Percentiles rank a stretch among this genome's conserved stretches.
These are phyloP conservation scores for Clarireedia paspali DNA, from an alignment of 2,329 filamentous ascomycete genomes.

Conservation along the genomic window DNA sequence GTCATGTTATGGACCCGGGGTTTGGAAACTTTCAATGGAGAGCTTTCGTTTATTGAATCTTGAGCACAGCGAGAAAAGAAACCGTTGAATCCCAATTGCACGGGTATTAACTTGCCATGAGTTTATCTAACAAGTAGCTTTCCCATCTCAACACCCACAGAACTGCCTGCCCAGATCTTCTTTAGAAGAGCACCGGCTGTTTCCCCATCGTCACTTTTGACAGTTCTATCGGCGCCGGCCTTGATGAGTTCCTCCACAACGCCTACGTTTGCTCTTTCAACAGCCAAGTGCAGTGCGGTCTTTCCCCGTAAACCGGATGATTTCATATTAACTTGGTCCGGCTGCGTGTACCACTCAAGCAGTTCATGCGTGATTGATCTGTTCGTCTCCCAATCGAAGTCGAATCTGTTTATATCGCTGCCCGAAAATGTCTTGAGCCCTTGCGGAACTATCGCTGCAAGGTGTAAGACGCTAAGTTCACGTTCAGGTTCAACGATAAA, in stretches of 20 bases:
- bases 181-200: background rate
- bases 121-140: background rate
- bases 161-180: background rate
- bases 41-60: too few species aligned
- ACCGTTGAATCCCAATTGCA: too few species aligned
- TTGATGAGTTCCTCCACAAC: background rate
- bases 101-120: background rate
- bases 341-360: background rate
- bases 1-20: too few species aligned
- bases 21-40: too few species aligned
- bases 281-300: slow-evolving; percentile 5
- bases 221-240: background rate
- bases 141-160: background rate
- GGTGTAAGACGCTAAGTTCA: background rate
- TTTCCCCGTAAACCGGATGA: background rate
- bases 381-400: background rate
- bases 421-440: background rate
- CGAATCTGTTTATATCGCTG: background rate
- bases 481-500: background rate
- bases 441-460: background rate
- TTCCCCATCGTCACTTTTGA: background rate
- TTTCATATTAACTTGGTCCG: background rate
- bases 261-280: background rate
- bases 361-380: background rate
- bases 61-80: too few species aligned